Percentiles rank a stretch among this genome's conserved stretches.
Evolutionary conservation across 176 grass and related monocot genomes (phyloP).

Genomic region (bread wheat (Triticum aestivum)): IWGSC_CS_RefSeq_v2.1 NC_057806.1:595296457-595296956

Average conservation of each 20-base stretch:
- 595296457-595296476: conserved; percentile 13
- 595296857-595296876: conserved; percentile 31
- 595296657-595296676: neutral
- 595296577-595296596: neutral
- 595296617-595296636: no score
- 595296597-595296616: neutral
- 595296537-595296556: conserved; percentile 3
- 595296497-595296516: conserved; percentile 22
- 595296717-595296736: neutral
- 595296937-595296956: conserved; percentile 21
- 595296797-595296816: conserved; percentile 14
- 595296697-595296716: neutral
- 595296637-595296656: no score
- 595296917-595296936: conserved; percentile 13
- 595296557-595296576: neutral
- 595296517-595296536: neutral
- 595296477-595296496: neutral
- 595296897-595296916: conserved; percentile 33
- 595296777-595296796: conserved; percentile 52
- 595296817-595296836: conserved; percentile 16
- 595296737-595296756: neutral
- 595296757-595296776: conserved; percentile 43
- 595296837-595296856: conserved; percentile 31
- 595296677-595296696: neutral
- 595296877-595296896: conserved; percentile 10